Base-by-base conservation (phyloP, 1,284 basidiomycete genomes). In the Kalmanozyma brasiliensis region DNA sequence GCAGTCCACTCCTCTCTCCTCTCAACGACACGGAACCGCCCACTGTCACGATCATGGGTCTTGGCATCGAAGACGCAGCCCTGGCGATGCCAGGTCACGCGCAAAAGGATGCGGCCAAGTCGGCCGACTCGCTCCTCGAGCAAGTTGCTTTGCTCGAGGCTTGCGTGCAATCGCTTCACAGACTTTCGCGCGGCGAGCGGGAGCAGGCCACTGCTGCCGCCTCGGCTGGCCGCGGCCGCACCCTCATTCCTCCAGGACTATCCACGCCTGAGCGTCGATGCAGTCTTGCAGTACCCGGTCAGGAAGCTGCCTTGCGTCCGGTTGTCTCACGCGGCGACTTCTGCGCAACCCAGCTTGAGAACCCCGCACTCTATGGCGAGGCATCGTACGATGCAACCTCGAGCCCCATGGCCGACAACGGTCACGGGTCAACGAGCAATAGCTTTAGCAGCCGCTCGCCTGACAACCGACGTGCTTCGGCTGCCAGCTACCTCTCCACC, bases 61-160 rank as follows among this genome's bases (percentile, higher is more conserved):
- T 70, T 10, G 58, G 61, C 14, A 63, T 69, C 20, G 41, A 69
- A 8, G 49, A 55, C 23, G 26, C 45, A 1, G 47, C 52, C 7
- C 44, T 59, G 2, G 11, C 38, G 30, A n/a, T 59, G 20, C 62
- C 62, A 4, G 49, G 57, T 16, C 16, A 23, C 5, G 35, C 20
- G 20, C 33, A 48, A 16, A 13, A 19, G 10, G 13, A 44, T 3
- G 46, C 23, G 2, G 33, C 36, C 29, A 56, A 56, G 44, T 63
- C 61, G 29, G 45, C 56, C 26, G 61, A 64, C 19, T 60, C 56
- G 51, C 49, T 69, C 1, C 38, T 69, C 4, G 61, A 69, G 33
- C 66, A 69, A 29, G 66, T 69, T 10, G 57, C 43, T n/a, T 42
- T 69, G 56, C 66, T 63, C 45, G 66, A 69, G 33, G 56, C 60